These are phyloP conservation scores for Tetradesmus obliquus DNA, from an alignment of 139 green algal genomes.

Conservation along the genomic window DNA sequence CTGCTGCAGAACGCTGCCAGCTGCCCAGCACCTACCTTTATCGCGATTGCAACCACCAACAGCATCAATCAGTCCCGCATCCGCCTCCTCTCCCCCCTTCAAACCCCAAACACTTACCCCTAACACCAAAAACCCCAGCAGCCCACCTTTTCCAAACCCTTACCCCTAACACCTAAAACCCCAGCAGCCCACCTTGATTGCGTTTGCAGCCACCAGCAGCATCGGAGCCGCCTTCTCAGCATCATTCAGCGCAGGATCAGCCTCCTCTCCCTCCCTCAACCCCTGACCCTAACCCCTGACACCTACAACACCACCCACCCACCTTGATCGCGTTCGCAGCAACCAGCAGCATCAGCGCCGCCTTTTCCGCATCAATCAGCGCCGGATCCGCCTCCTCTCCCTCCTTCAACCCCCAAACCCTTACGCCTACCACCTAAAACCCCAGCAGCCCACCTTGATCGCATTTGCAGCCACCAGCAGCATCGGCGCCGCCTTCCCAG, in stretches of 20 bases:
- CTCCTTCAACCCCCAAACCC: background rate
- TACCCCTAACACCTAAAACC: too few relatives aligned
- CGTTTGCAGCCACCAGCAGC: slow-evolving; percentile 20
- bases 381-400: slow-evolving; percentile 33
- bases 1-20: background rate
- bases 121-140: too few relatives aligned
- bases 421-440: too few relatives aligned
- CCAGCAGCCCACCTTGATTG: slow-evolving; percentile 24
- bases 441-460: slow-evolving; percentile 15
- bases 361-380: slow-evolving; percentile 40
- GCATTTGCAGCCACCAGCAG: slow-evolving; percentile 26
- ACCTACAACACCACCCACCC: too few relatives aligned
- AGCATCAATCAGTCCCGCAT: slow-evolving; percentile 43
- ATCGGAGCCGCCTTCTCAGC: slow-evolving; percentile 32
- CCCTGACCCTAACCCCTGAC: too few relatives aligned
- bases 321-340: too few relatives aligned
- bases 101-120: too few relatives aligned
- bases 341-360: too few relatives aligned
- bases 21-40: slow-evolving; percentile 23
- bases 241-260: slow-evolving; percentile 41
- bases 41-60: slow-evolving; percentile 8
- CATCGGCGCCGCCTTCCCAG: slow-evolving; percentile 22
- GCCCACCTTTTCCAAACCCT: too few relatives aligned
- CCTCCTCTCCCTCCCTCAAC: slow-evolving; percentile 20
- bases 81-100: slow-evolving; percentile 12